Base-by-base conservation (phyloP, 306 rosid genomes). In the Trichosanthes truncata region DNA sequence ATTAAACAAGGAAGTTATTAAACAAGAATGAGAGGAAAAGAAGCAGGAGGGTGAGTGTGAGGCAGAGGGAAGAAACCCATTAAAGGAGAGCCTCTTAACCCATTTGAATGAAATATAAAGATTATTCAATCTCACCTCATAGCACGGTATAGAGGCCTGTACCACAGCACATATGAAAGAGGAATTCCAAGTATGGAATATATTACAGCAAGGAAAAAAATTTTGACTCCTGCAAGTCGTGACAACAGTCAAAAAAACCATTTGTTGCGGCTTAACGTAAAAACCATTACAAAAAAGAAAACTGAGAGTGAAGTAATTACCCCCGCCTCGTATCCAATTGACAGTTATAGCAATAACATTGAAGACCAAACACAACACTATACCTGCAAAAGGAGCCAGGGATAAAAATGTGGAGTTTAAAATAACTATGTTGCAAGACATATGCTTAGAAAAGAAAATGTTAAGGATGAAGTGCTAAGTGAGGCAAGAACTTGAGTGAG, bases 101-200 rank as follows among this genome's bases (percentile, higher is more conserved):
- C 21, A 17, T 56, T 74, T 31, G 25, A 55, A 38, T 40, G 53
- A 36, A 59, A 77, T 59, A 45, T 36, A 77, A 59, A 13, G 41
- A 77, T 62, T 17, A 61, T 51, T 23, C 29, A 55, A 25, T 15
- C 61, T 82, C 80, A 88, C 99, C 97, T 93, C 99, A 96, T 91
- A 65, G 99, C 99, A 62, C 97, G 98, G 84, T 96, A 96, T 60
- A 96, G 95, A 33, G 99, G 99, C 88, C 96, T 86, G 81, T 96
- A 93, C 99, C 99, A 96, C 66, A 96, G 92, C 76, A 93, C 97
- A 73, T 96, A 96, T 12, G 98, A 93, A 81, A 96, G 90, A 25
- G 99, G 99, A 76, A 89, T 80, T 57, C 99, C 99, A 83, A 96
- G 93, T 63, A 96, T 87, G 48, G 94, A 89, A 82, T 93, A 96